phyloP scores from a whole-genome alignment of 768 basidiomycete species.

The Pilatotrama ljubarskyi region DNA sequence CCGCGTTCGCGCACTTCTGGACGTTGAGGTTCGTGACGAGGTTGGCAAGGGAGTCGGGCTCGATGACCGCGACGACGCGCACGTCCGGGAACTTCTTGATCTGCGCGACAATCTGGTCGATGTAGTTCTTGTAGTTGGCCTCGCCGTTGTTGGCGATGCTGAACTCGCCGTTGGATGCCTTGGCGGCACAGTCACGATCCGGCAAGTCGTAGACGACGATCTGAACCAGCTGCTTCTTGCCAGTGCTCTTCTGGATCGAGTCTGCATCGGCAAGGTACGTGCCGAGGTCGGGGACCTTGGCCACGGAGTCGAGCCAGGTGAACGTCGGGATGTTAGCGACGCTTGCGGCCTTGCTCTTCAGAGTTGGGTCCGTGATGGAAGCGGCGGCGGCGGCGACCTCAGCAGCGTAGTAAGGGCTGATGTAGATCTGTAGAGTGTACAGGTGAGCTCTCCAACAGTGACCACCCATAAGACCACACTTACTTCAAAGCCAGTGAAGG shows the following conservation, averaged over 20 bases:
- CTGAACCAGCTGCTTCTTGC: constrained; percentile 45
- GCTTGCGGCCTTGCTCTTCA: constrained; percentile 49
- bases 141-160: constrained; percentile 55
- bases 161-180: constrained; percentile 68
- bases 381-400: constrained; percentile 54
- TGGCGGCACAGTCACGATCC: constrained; percentile 66
- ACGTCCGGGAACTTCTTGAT: constrained; percentile 53
- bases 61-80: constrained; percentile 63
- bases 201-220: constrained; percentile 55
- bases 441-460: neutral
- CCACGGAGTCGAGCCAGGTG: constrained; percentile 59
- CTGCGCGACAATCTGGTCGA: constrained; percentile 60
- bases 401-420: constrained; percentile 55
- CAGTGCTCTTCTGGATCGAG: constrained; percentile 44
- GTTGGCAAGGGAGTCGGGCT: constrained; percentile 69
- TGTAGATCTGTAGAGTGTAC: constrained; percentile 41
- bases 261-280: constrained; percentile 57
- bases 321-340: constrained; percentile 63
- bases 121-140: constrained; percentile 57
- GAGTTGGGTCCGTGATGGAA: constrained; percentile 48
- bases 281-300: constrained; percentile 55
- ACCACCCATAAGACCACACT: neutral
- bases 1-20: constrained; percentile 53
- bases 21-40: constrained; percentile 67
- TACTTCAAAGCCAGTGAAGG: constrained; percentile 51